These are phyloP conservation scores for Vitis labrusca DNA, from an alignment of 164 flowering plant genomes.

Conservation along the genomic window DNA sequence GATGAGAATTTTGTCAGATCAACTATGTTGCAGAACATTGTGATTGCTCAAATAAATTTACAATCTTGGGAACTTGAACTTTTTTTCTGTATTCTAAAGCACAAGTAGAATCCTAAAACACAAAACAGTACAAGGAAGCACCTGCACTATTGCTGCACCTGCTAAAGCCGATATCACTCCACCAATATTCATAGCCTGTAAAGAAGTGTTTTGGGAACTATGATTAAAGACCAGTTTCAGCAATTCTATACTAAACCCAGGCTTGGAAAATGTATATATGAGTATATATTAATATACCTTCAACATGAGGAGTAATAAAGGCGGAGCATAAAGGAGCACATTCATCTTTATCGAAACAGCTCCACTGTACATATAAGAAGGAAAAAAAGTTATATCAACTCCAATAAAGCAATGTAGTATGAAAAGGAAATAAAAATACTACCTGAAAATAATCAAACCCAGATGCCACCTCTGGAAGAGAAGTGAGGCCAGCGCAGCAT, in stretches of 20 bases:
- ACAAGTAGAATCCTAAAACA: neutral
- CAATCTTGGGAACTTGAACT: too few species aligned
- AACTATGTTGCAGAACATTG: too few species aligned
- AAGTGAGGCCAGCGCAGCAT: slow-evolving; percentile 65
- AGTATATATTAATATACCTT: slow-evolving; percentile 45
- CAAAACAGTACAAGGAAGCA: slow-evolving; percentile 17
- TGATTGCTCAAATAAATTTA: too few species aligned
- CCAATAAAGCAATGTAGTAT: neutral
- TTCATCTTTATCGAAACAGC: slow-evolving; percentile 99
- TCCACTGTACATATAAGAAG: slow-evolving; percentile 42
- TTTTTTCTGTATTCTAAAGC: too few species aligned
- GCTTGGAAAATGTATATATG: neutral
- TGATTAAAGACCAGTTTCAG: neutral
- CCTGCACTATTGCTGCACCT: slow-evolving; percentile 91
- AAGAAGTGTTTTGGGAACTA: slow-evolving; percentile 8
- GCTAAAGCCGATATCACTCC: slow-evolving; percentile 75
- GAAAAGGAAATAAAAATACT: slow-evolving; percentile 6
- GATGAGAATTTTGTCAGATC: neutral
- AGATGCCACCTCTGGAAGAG: slow-evolving; percentile 77
- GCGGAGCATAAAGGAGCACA: slow-evolving; percentile 87
- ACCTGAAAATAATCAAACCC: slow-evolving; percentile 89
- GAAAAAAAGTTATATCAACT: slow-evolving; percentile 8
- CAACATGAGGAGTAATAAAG: slow-evolving; percentile 71
- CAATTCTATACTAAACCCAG: neutral
- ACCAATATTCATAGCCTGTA: slow-evolving; percentile 67